Evolutionary conservation across 2,329 filamentous ascomycete genomes (phyloP).

Genomic region (Drechslerella coelobrocha): DNA sequence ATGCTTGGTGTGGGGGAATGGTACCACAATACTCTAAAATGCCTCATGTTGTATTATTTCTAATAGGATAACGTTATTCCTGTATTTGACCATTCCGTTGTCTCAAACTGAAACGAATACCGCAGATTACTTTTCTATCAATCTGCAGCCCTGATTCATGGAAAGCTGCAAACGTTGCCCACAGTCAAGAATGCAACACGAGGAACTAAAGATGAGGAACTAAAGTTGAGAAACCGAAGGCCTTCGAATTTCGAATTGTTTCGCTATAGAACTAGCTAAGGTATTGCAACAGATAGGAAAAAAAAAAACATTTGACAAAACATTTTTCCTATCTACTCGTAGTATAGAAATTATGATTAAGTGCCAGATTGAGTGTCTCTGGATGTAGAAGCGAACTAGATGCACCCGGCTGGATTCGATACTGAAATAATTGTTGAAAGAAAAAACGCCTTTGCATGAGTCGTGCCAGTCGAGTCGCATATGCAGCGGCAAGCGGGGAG

Average conservation of each 20-base stretch:
- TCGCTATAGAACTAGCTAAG: not conserved
- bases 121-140: not conserved
- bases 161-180: not conserved
- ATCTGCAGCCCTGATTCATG: not conserved
- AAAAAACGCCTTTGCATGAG: not conserved
- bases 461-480: conserved; percentile 8
- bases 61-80: not conserved
- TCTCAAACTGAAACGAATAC: not conserved
- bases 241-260: not conserved
- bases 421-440: not conserved
- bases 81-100: not conserved
- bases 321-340: not conserved
- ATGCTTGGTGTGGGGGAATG: too few relatives aligned
- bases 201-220: not conserved
- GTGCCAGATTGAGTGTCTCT: not conserved
- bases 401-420: too few relatives aligned
- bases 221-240: not conserved
- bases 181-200: not conserved
- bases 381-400: not conserved
- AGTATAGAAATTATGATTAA: not conserved
- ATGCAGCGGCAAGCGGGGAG: not conserved
- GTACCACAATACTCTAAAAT: not conserved
- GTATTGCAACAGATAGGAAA: not conserved
- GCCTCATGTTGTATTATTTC: not conserved
- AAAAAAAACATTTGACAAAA: not conserved